Conservation (phyloP, 2,329 filamentous ascomycete genomes). For the Lachnellula cervina region DNA sequence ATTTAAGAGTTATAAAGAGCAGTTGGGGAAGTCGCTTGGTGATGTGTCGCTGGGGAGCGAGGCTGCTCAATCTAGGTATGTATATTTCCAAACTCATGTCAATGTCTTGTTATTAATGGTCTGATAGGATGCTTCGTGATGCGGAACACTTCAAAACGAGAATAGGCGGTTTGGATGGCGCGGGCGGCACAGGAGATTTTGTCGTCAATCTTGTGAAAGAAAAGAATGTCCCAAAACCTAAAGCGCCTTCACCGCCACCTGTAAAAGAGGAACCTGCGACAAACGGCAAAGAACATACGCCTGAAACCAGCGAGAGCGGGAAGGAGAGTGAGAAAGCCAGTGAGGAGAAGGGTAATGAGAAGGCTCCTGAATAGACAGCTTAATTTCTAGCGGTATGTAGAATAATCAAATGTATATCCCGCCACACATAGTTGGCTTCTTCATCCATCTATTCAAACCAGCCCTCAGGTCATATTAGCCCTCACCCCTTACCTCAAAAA, state of each 20-base stretch:
- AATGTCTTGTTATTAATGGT: slow-evolving; percentile 2
- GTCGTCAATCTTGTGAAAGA: slow-evolving; percentile 59
- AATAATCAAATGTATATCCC: neutral
- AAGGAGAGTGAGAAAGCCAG: neutral
- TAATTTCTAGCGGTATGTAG: neutral
- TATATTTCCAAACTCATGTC: slow-evolving; percentile 10
- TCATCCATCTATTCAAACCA: neutral
- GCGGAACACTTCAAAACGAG: slow-evolving; percentile 57
- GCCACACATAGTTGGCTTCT: neutral
- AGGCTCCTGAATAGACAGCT: neutral
- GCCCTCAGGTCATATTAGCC: no score
- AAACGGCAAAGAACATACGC: neutral
- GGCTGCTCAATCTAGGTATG: slow-evolving; percentile 56
- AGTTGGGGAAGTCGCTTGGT: slow-evolving; percentile 59
- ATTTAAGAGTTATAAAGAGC: slow-evolving; percentile 60
- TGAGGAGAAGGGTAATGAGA: neutral
- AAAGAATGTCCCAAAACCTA: slow-evolving; percentile 39
- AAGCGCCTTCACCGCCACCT: neutral
- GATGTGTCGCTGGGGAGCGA: slow-evolving; percentile 55
- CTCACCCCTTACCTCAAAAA: no score
- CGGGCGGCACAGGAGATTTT: slow-evolving; percentile 64
- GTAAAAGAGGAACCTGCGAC: neutral
- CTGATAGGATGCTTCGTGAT: slow-evolving; percentile 55
- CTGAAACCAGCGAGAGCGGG: neutral
- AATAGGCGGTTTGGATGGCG: slow-evolving; percentile 59